Percentiles rank a stretch among this genome's conserved stretches.
phyloP scores from a whole-genome alignment of 2,329 filamentous ascomycete species.

The Stylonectria norvegica region DNA sequence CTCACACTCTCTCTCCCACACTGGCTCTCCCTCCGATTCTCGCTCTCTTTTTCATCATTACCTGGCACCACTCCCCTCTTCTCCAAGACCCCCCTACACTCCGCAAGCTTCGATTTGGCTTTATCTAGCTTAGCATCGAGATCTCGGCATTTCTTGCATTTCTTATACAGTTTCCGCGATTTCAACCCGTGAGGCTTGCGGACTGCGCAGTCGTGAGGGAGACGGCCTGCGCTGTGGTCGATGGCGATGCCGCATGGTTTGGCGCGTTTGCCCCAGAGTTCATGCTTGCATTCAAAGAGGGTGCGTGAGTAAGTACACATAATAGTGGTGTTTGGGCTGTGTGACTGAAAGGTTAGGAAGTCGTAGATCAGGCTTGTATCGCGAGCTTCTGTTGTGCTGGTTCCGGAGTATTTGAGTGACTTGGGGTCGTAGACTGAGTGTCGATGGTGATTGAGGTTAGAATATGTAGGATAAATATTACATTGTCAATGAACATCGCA shows the following conservation, averaged over 20 bases:
- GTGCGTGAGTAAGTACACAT: conserved; percentile 30
- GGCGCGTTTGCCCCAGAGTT: conserved; percentile 24
- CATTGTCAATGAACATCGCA: not conserved
- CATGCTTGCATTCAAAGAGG: conserved; percentile 27
- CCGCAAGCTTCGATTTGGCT: conserved; percentile 15
- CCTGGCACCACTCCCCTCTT: conserved; percentile 1
- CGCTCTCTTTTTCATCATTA: not conserved
- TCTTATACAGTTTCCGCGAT: conserved; percentile 15
- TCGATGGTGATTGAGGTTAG: no score
- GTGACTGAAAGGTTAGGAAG: no score
- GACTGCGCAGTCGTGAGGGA: conserved; percentile 16
- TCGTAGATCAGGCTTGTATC: no score
- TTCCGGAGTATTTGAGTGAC: no score
- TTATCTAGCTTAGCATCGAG: conserved; percentile 16
- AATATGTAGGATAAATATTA: not conserved
- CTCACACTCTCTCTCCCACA: no score
- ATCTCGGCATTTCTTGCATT: conserved; percentile 24
- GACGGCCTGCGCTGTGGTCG: conserved; percentile 9
- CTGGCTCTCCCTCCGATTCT: no score
- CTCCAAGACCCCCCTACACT: conserved; percentile 9
- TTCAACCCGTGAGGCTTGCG: conserved; percentile 22
- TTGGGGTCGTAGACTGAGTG: no score
- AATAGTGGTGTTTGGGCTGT: not conserved
- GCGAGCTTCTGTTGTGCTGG: no score
- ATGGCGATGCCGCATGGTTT: conserved; percentile 19